Conservation (phyloP, 2,329 filamentous ascomycete species). For the Eutypa lata region DNA sequence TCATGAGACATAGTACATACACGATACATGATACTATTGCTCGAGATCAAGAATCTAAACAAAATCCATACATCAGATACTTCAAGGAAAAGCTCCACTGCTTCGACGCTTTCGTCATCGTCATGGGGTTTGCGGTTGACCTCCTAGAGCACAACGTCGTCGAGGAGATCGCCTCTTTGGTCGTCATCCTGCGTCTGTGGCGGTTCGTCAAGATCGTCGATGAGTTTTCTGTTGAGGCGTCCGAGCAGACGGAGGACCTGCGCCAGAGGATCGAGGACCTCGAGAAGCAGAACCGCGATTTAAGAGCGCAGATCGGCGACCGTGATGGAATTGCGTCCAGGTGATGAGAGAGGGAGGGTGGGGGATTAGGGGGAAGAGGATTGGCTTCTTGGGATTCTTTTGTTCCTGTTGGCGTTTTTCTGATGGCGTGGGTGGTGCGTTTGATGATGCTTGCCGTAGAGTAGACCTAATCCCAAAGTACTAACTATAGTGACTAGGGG, state of each 20-base stretch:
- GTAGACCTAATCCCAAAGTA: too few relatives aligned
- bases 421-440: too few relatives aligned
- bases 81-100: constrained; percentile 58
- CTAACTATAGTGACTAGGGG: too few relatives aligned
- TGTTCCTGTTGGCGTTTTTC: too few relatives aligned
- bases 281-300: constrained; percentile 42
- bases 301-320: constrained; percentile 19
- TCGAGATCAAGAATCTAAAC: too few relatives aligned
- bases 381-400: too few relatives aligned
- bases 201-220: constrained; percentile 69
- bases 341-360: neutral
- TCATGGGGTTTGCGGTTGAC: constrained; percentile 60
- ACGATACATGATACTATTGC: too few relatives aligned
- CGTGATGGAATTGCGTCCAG: neutral
- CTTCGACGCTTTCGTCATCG: constrained; percentile 62
- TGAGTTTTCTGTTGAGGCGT: constrained; percentile 61
- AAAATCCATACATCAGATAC: constrained; percentile 40
- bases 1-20: neutral
- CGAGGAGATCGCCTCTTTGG: constrained; percentile 63
- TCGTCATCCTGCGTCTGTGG: constrained; percentile 65
- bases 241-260: constrained; percentile 60
- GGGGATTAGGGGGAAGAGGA: too few relatives aligned
- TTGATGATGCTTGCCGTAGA: too few relatives aligned
- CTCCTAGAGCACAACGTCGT: constrained; percentile 56
- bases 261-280: constrained; percentile 49